Evolutionary conservation across 1,284 basidiomycete genomes (phyloP), one percentile per base, ranked within the genome.

Genomic region (Irpex rosettiformis): DNA sequence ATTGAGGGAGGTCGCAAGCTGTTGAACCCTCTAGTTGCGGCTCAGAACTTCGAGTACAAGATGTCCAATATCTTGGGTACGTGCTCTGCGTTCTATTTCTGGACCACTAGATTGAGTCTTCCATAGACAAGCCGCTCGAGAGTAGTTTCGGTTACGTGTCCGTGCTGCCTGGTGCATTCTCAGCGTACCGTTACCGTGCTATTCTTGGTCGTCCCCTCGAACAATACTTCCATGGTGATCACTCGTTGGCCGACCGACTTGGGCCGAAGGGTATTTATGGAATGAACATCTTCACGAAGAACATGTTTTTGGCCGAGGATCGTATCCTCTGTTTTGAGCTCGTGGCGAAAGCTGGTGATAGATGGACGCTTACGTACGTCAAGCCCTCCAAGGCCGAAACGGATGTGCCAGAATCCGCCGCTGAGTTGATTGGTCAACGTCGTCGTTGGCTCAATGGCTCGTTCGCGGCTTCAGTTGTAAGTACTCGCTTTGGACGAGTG

Each of bases 21-120:
- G 33, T 70, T 98, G 61, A 99, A 98, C 68, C 96, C 96, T 11
- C 79, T 98, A 49, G 86, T 96, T 29, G 94, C 94, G 8, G 93
- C 94, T 24, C 96, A 98, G 73, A 98, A 98, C 75, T 98, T 99
- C 68, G 96, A 99, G 75, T 98, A 98, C 79, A 98, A 94, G 77
- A 96, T 96, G 91, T 94, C 92, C 40, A 96, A 96, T 73, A 96
- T 97, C 67, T 79, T 96, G 25, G 92, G 91, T 85, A 73, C 66
- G 75, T 33, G 13, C 13, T 24, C 13, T 4, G 42, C 30, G 22
- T 45, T 25, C 24, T 21, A 21, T 53, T 24, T 60, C 47, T 56
- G 21, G 54, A 18, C 53, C n/a, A 37, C 59, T 21, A 21, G 56
- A 33, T 10, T 30, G 29, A 18, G 54, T 30, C 45, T 18, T 29